Evolutionary conservation across 129 eudicot species (phyloP).

Genomic region (Sambucus nigra): DNA sequence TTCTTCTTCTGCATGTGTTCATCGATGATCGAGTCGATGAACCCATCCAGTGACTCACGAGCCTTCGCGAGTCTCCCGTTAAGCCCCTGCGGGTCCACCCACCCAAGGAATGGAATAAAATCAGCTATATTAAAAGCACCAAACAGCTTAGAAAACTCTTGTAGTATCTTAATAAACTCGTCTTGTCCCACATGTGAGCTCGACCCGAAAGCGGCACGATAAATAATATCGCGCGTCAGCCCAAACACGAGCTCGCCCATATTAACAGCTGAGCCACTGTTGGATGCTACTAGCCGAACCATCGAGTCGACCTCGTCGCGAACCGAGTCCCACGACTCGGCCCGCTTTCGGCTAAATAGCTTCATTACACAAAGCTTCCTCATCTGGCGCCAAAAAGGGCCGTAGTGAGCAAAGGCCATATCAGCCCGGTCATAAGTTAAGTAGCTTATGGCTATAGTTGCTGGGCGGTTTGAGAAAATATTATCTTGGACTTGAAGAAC

Average conservation of each 20-base stretch:
- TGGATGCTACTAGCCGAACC: conserved; percentile 31
- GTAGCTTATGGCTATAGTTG: conserved; percentile 64
- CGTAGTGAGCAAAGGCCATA: conserved; percentile 94
- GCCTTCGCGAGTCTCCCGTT: conserved; percentile 44
- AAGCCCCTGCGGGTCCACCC: conserved; percentile 64
- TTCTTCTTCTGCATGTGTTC: conserved; percentile 48
- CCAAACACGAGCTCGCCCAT: conserved; percentile 71
- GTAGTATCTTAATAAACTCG: conserved; percentile 67
- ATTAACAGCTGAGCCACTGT: conserved; percentile 46
- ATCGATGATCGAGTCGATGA: conserved; percentile 69
- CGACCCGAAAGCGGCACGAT: conserved; percentile 87
- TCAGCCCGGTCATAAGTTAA: conserved; percentile 79
- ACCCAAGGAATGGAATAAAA: conserved; percentile 59
- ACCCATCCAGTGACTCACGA: conserved; percentile 58
- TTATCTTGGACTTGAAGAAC: conserved; percentile 80
- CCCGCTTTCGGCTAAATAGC: conserved; percentile 73
- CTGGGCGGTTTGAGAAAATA: conserved; percentile 77
- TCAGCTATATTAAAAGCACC: conserved; percentile 86
- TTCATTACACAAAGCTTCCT: conserved; percentile 84
- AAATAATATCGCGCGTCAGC: conserved; percentile 57
- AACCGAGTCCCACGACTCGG: conserved; percentile 92
- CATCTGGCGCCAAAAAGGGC: conserved; percentile 97
- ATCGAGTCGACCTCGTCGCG: conserved; percentile 64
- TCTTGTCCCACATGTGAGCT: conserved; percentile 57
- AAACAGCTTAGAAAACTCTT: conserved; percentile 74